phyloP scores from a whole-genome alignment of 2,329 filamentous ascomycete genomes.

The Xylaria multiplex region DNA sequence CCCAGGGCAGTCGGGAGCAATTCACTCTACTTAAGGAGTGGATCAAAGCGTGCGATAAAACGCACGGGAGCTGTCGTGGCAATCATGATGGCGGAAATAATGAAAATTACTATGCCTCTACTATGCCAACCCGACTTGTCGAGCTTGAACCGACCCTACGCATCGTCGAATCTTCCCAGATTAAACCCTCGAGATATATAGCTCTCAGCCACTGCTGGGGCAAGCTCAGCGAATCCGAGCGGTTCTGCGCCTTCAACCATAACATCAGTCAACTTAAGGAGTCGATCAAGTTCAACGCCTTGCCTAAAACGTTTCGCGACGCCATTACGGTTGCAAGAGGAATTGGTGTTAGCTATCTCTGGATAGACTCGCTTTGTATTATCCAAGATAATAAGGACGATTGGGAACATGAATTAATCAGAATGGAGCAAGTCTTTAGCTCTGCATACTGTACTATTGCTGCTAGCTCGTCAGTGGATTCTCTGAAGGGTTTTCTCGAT shows the following conservation, averaged over 20 bases:
- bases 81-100: not conserved
- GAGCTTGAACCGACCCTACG: conserved; percentile 7
- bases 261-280: conserved; percentile 10
- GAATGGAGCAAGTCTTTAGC: conserved; percentile 38
- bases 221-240: not conserved
- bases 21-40: conserved; percentile 22
- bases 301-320: conserved; percentile 25
- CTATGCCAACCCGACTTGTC: conserved; percentile 30
- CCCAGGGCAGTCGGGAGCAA: conserved; percentile 18
- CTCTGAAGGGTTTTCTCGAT: conserved; percentile 26
- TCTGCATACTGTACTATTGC: conserved; percentile 36
- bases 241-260: conserved; percentile 6
- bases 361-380: not conserved
- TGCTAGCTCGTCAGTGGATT: conserved; percentile 28
- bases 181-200: conserved; percentile 16
- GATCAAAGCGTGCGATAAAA: conserved; percentile 20
- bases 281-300: conserved; percentile 14
- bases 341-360: conserved; percentile 20
- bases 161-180: conserved; percentile 1
- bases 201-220: conserved; percentile 33
- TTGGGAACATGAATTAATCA: conserved; percentile 11
- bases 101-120: not conserved
- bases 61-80: conserved; percentile 12
- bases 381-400: conserved; percentile 15
- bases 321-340: conserved; percentile 13